Conservation (phyloP, 257 asterid genomes). For the Plantago elongata region DNA sequence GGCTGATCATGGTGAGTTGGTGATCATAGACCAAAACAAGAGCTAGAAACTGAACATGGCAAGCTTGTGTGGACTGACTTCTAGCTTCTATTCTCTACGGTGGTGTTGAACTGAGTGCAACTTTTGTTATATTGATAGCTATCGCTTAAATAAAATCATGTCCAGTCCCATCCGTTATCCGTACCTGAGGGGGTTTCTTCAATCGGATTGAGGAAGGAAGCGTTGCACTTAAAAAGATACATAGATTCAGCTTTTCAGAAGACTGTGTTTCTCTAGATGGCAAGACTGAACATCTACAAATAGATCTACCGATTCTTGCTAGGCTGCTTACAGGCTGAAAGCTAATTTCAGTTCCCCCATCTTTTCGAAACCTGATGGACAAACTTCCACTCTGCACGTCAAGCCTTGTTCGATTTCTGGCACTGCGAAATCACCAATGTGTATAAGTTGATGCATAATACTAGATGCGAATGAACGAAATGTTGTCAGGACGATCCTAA, state of each 20-base stretch:
- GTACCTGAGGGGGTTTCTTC: slow-evolving; percentile 42
- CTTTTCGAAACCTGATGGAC: slow-evolving; percentile 25
- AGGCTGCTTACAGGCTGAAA: slow-evolving; percentile 38
- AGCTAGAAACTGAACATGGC: not conserved
- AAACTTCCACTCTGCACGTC: slow-evolving; percentile 20
- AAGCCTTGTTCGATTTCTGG: slow-evolving; percentile 99
- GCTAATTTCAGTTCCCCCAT: slow-evolving; percentile 23
- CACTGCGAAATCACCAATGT: slow-evolving; percentile 33
- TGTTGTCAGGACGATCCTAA: not conserved
- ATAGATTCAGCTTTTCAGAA: slow-evolving; percentile 28
- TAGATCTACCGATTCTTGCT: slow-evolving; percentile 40
- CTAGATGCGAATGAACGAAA: not conserved
- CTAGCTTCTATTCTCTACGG: too few relatives aligned
- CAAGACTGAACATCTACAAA: slow-evolving; percentile 21
- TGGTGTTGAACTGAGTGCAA: too few relatives aligned
- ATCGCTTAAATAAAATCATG: slow-evolving; percentile 29
- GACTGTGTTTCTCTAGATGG: slow-evolving; percentile 35
- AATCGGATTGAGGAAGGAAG: slow-evolving; percentile 46
- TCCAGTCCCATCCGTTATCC: slow-evolving; percentile 28
- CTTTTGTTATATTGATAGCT: too few relatives aligned
- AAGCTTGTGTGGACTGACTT: too few relatives aligned
- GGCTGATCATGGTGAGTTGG: too few relatives aligned
- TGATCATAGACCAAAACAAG: not conserved
- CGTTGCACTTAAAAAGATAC: slow-evolving; percentile 37
- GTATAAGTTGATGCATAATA: too few relatives aligned